These are phyloP conservation scores for Podospora australis DNA, from an alignment of 495 filamentous ascomycete species.

Conservation along the genomic window DNA sequence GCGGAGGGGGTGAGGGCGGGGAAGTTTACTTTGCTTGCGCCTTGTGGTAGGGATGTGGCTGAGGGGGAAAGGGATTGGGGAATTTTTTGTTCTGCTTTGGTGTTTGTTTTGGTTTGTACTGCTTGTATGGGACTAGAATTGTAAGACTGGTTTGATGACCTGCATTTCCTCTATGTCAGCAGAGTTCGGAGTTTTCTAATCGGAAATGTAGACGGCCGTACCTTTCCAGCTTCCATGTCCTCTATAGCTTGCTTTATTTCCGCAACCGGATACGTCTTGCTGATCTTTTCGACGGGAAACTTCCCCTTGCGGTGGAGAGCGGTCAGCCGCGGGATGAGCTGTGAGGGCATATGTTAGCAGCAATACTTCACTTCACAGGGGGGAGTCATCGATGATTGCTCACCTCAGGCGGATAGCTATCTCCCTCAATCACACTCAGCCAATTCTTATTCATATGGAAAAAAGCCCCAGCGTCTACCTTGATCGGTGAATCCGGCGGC, in stretches of 20 bases:
- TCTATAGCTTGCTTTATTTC: slow-evolving; percentile 35
- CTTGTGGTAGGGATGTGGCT: no score
- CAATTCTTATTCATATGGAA: slow-evolving; percentile 19
- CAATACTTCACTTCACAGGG: background rate
- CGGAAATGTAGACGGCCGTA: slow-evolving; percentile 4
- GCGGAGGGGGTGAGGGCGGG: no score
- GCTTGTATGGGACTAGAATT: slow-evolving; percentile 4
- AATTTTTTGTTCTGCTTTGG: no score
- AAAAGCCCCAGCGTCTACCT: slow-evolving; percentile 1
- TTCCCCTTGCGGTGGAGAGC: slow-evolving; percentile 33
- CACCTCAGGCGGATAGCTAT: slow-evolving; percentile 12
- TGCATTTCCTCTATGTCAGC: slow-evolving; percentile 1
- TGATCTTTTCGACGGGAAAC: slow-evolving; percentile 37
- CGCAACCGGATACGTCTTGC: slow-evolving; percentile 36
- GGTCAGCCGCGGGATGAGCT: slow-evolving; percentile 33
- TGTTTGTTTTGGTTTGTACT: no score
- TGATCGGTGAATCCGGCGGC: background rate
- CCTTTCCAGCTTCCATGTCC: slow-evolving; percentile 31
- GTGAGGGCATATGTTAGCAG: background rate
- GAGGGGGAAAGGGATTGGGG: no score
- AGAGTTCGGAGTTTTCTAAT: background rate
- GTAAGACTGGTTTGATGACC: slow-evolving; percentile 8
- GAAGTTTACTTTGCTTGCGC: no score
- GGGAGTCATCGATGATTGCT: background rate
- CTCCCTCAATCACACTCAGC: slow-evolving; percentile 18